Base-by-base conservation (phyloP, 257 asterid genomes). In the Vinca minor region DNA sequence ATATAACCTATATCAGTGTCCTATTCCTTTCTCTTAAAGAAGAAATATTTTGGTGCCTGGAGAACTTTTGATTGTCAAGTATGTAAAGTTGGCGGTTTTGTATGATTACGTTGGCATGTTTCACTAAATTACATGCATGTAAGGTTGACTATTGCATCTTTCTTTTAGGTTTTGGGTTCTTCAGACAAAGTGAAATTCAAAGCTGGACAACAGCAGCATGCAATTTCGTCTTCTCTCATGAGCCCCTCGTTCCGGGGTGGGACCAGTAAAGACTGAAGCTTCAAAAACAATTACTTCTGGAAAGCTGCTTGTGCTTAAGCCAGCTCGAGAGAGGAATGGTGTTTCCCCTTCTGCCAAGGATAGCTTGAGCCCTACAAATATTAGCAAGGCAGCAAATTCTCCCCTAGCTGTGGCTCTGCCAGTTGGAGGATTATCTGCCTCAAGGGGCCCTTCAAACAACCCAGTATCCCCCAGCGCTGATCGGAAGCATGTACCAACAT, bases 281-380 rank as follows among this genome's bases (percentile, higher is more conserved):
- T 70, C 79, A 32, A 87, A 83, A 80, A 57, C 81, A 66, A 65
- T 82, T 48, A 82, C 64, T 62, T 68, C 70, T 28, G 96, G 96
- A 59, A 89, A 84, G 82, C 85, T 89, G 74, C 94, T 79, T 23
- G 81, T 89, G 66, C 95, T 87, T 45, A 93, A 87, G 73, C 83
- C 91, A 12, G 76, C 65, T 21, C 71, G 95, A 66, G 96, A 89
- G 69, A 80, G 78, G 76, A 83, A 76, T 69, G 86, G 87, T 48
- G 81, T 70, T 66, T 61, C 77, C 72, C 69, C 89, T 73, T 77
- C 70, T 73, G 62, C 50, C 21, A 85, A 74, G 77, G 87, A 82
- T 59, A 74, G 52, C 66, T 60, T 63, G 72, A 83, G 83, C 60
- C 84, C 88, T 68, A 72, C 81, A 59, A 71, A 61, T 62, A 74